Percentiles rank a stretch among this genome's conserved stretches.
Evolutionary conservation across 2,329 filamentous ascomycete species (phyloP).

Genomic region (Leptographium lundbergii): DNA sequence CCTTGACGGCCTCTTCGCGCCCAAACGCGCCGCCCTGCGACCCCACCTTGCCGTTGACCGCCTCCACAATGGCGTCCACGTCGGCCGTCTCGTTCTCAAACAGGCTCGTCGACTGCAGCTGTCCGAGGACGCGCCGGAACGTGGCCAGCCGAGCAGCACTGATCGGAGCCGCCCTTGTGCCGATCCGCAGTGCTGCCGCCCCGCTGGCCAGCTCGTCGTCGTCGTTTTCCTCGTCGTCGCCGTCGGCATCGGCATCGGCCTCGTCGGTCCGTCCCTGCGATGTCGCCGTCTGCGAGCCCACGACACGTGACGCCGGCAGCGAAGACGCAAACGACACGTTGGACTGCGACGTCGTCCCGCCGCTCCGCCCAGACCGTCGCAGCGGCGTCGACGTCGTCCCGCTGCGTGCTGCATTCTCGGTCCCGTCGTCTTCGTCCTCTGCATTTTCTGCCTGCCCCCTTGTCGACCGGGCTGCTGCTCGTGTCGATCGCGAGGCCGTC

Average conservation of each 20-base stretch:
- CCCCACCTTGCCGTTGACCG: conserved; percentile 63
- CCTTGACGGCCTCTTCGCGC: conserved; percentile 60
- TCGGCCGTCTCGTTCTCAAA: conserved; percentile 79
- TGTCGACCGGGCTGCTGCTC: conserved; percentile 16
- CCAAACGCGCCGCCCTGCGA: conserved; percentile 46
- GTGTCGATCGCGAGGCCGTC: conserved; percentile 17
- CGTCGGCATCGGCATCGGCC: conserved; percentile 29
- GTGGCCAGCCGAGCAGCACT: conserved; percentile 49
- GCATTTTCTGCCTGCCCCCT: conserved; percentile 19
- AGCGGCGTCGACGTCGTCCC: conserved; percentile 17
- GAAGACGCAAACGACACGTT: conserved; percentile 70
- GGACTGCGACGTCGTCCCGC: conserved; percentile 27
- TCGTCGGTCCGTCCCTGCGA: conserved; percentile 6
- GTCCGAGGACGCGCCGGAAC: conserved; percentile 74
- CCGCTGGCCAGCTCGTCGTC: conserved; percentile 34
- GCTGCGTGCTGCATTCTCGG: neutral
- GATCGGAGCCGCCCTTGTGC: conserved; percentile 29
- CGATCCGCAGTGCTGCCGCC: conserved; percentile 27
- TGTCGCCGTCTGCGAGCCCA: conserved; percentile 18
- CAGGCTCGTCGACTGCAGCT: conserved; percentile 61
- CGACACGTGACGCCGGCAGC: conserved; percentile 58
- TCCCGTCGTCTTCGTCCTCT: conserved; percentile 31
- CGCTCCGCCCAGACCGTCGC: conserved; percentile 23
- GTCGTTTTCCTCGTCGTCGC: conserved; percentile 22
- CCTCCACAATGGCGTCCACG: conserved; percentile 59